phyloP scores from a whole-genome alignment of 169 alveolate species.

The Cryptosporidium tyzzeri region DNA sequence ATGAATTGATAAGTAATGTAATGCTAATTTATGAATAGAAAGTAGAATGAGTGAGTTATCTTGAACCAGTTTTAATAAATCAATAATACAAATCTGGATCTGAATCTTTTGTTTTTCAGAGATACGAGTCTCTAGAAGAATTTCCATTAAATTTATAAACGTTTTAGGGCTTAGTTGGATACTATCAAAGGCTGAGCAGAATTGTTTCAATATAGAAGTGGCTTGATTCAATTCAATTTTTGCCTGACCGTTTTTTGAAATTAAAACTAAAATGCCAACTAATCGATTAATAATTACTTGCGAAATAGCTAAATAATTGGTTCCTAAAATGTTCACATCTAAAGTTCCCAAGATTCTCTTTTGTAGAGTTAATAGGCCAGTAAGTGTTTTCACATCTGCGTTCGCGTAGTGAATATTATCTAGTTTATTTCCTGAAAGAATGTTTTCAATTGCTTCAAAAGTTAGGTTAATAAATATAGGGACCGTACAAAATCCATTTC shows the following conservation, averaged over 20 bases:
- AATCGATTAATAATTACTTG: constrained; percentile 15
- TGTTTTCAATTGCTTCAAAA: constrained; percentile 32
- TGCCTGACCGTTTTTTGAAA: background rate
- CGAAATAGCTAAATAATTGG: constrained; percentile 19
- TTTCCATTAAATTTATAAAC: background rate
- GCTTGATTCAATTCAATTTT: constrained; percentile 16
- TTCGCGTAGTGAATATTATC: background rate
- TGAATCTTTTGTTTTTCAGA: constrained; percentile 12
- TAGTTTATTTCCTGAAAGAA: constrained; percentile 1
- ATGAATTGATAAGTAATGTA: background rate
- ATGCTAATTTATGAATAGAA: constrained; percentile 14
- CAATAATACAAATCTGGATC: constrained; percentile 30
- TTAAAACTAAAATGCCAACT: background rate
- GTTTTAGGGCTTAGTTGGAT: constrained; percentile 22
- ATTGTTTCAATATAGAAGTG: constrained; percentile 12
- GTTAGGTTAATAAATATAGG: constrained; percentile 34
- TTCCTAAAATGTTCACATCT: constrained; percentile 59
- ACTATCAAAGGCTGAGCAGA: constrained; percentile 14
- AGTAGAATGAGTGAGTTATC: constrained; percentile 15
- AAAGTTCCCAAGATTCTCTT: constrained; percentile 17
- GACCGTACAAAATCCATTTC: constrained; percentile 15
- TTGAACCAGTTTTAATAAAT: background rate
- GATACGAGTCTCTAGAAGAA: background rate
- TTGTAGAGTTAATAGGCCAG: constrained; percentile 44
- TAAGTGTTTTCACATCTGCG: constrained; percentile 2